A percentile compares a stretch with the other conserved stretches of the same genome.
Conservation (phyloP, 371 early-diverging fungal genomes). For the Lichtheimia hyalospora region DNA sequence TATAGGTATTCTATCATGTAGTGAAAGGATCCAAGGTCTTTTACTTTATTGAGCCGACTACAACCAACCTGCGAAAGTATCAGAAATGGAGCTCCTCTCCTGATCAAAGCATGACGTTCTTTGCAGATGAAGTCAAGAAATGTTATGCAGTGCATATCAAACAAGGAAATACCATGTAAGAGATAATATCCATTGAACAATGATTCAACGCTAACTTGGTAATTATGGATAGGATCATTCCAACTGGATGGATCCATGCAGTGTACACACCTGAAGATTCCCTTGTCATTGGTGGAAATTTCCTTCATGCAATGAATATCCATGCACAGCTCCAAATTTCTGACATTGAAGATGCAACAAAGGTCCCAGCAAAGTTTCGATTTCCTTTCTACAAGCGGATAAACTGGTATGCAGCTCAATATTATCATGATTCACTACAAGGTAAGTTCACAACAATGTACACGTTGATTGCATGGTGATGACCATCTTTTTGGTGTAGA, state of each 20-base stretch:
- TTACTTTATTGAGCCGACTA: slow-evolving; percentile 86
- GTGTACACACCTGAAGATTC: slow-evolving; percentile 87
- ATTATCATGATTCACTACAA: slow-evolving; percentile 28
- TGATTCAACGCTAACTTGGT: slow-evolving; percentile 12
- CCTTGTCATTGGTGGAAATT: slow-evolving; percentile 93
- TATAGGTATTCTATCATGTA: slow-evolving; percentile 79
- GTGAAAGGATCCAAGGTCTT: slow-evolving; percentile 83
- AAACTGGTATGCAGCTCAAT: slow-evolving; percentile 71
- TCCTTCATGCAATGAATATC: slow-evolving; percentile 77
- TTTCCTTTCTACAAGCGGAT: slow-evolving; percentile 83
- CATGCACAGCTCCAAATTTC: slow-evolving; percentile 66
- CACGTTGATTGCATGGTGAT: neutral
- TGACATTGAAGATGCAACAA: slow-evolving; percentile 76
- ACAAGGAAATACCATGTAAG: slow-evolving; percentile 78
- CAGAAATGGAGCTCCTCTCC: slow-evolving; percentile 86
- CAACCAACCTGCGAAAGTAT: slow-evolving; percentile 80
- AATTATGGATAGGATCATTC: slow-evolving; percentile 70
- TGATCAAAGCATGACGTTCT: slow-evolving; percentile 75
- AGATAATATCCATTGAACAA: no score
- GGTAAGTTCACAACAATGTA: slow-evolving; percentile 13
- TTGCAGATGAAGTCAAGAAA: slow-evolving; percentile 77
- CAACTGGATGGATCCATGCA: slow-evolving; percentile 95
- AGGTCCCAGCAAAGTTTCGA: slow-evolving; percentile 80
- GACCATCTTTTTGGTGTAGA: neutral
- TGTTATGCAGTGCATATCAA: slow-evolving; percentile 67